Conservation (phyloP, 176 grass and related monocot genomes). For the Raddia distichophylla region DNA sequence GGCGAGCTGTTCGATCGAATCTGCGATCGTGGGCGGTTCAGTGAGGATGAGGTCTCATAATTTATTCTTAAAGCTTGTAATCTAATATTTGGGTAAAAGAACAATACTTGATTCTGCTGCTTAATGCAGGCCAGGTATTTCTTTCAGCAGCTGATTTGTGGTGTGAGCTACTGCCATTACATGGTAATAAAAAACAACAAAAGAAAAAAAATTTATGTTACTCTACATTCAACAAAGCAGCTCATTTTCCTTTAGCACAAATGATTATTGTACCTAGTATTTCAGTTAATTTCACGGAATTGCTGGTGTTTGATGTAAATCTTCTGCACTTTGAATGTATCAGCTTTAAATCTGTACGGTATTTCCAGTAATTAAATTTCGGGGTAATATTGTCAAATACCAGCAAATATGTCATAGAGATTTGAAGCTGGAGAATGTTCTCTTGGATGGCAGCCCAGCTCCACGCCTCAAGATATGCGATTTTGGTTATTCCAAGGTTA, state of each 20-base stretch:
- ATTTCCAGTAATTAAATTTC: slow-evolving; percentile 29
- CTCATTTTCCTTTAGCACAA: slow-evolving; percentile 3
- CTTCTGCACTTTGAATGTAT: slow-evolving; percentile 5
- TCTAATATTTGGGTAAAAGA: slow-evolving; percentile 14
- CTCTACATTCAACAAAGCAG: not conserved
- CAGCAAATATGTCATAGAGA: slow-evolving; percentile 99
- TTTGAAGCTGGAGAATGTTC: slow-evolving; percentile 93
- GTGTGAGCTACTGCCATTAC: slow-evolving; percentile 90
- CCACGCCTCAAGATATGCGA: slow-evolving; percentile 95
- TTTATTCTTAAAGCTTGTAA: slow-evolving; percentile 34
- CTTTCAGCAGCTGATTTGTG: slow-evolving; percentile 93
- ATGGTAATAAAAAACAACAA: slow-evolving; percentile 55
- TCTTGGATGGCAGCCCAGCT: slow-evolving; percentile 85
- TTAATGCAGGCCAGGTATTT: slow-evolving; percentile 77
- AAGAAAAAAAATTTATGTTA: slow-evolving; percentile 4
- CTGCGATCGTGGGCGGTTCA: slow-evolving; percentile 81
- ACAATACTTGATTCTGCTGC: slow-evolving; percentile 41
- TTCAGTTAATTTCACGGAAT: not conserved
- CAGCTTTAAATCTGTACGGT: slow-evolving; percentile 17
- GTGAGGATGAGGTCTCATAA: slow-evolving; percentile 87
- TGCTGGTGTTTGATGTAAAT: not conserved
- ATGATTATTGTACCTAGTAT: not conserved
- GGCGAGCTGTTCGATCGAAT: slow-evolving; percentile 92
- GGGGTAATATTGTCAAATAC: slow-evolving; percentile 9
- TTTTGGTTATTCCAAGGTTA: slow-evolving; percentile 96